Percentiles rank a stretch among this genome's conserved stretches.
Conservation (phyloP, 306 rosid species). For the Ammopiptanthus mongolicus region DNA sequence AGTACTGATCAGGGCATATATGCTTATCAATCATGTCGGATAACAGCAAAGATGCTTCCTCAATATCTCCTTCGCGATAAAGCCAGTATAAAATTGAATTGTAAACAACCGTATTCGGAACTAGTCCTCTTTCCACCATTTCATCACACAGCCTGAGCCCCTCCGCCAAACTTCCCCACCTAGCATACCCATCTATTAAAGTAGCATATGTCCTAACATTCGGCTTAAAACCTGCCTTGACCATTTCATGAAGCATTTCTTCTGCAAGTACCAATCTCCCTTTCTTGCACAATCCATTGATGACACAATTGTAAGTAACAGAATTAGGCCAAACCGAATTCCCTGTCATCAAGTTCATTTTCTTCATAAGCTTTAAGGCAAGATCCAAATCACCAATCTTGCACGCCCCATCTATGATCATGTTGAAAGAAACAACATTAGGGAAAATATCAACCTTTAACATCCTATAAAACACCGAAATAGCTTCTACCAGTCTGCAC, state of each 20-base stretch:
- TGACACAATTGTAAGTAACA: constrained; percentile 48
- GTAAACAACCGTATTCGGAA: constrained; percentile 42
- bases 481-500: constrained; percentile 39
- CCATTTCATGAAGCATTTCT: constrained; percentile 36
- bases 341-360: constrained; percentile 34
- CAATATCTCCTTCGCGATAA: constrained; percentile 36
- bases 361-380: constrained; percentile 40
- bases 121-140: constrained; percentile 49
- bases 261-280: constrained; percentile 41
- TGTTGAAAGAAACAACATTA: constrained; percentile 51
- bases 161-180: constrained; percentile 49
- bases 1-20: constrained; percentile 44
- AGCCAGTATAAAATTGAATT: constrained; percentile 54
- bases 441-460: constrained; percentile 41
- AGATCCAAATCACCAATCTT: constrained; percentile 47
- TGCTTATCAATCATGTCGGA: constrained; percentile 46
- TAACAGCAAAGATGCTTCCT: constrained; percentile 44
- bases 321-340: constrained; percentile 31
- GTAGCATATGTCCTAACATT: constrained; percentile 46
- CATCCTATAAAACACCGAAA: constrained; percentile 43
- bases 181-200: constrained; percentile 49
- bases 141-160: constrained; percentile 45
- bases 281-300: constrained; percentile 50
- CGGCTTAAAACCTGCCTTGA: constrained; percentile 29
- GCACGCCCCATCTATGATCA: constrained; percentile 50